A percentile compares a stretch with the other conserved stretches of the same genome.
Conservation (phyloP, 805 yeast species). For the Starmerella vitae region DNA sequence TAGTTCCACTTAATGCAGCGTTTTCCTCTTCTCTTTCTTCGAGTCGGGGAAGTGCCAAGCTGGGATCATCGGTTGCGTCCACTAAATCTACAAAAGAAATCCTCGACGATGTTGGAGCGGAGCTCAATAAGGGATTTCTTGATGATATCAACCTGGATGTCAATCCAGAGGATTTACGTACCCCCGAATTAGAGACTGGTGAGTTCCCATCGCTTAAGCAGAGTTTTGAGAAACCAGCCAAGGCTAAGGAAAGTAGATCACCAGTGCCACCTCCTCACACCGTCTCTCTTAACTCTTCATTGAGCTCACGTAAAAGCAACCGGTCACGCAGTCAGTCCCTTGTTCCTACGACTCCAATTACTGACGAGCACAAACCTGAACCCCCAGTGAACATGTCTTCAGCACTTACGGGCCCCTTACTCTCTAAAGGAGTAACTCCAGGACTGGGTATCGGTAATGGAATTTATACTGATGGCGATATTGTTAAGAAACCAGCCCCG, state of each 20-base stretch:
- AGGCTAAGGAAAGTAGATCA: slow-evolving; percentile 6
- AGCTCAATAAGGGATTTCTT: slow-evolving; percentile 18
- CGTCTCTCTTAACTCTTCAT: slow-evolving; percentile 5
- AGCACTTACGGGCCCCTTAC: slow-evolving; percentile 12
- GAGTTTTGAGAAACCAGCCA: background rate
- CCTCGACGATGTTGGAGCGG: slow-evolving; percentile 21
- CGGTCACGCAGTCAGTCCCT: slow-evolving; percentile 8
- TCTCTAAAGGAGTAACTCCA: background rate
- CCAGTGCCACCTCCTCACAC: slow-evolving; percentile 29
- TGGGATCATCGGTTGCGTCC: background rate
- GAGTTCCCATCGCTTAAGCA: background rate
- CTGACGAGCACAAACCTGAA: background rate
- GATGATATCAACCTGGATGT: slow-evolving; percentile 16
- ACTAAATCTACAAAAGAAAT: slow-evolving; percentile 22
- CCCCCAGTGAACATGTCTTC: slow-evolving; percentile 3
- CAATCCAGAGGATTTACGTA: slow-evolving; percentile 12
- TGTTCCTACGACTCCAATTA: slow-evolving; percentile 5
- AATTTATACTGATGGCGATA: background rate
- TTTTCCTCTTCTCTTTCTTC: background rate
- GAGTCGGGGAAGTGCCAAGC: background rate
- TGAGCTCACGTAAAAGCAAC: slow-evolving; percentile 3
- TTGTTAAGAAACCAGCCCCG: background rate
- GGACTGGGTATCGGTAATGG: background rate
- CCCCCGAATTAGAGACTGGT: slow-evolving; percentile 10
- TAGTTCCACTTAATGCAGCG: background rate